Conservation (phyloP, 176 grass and related monocot species). For the Zoysia japonica region DNA sequence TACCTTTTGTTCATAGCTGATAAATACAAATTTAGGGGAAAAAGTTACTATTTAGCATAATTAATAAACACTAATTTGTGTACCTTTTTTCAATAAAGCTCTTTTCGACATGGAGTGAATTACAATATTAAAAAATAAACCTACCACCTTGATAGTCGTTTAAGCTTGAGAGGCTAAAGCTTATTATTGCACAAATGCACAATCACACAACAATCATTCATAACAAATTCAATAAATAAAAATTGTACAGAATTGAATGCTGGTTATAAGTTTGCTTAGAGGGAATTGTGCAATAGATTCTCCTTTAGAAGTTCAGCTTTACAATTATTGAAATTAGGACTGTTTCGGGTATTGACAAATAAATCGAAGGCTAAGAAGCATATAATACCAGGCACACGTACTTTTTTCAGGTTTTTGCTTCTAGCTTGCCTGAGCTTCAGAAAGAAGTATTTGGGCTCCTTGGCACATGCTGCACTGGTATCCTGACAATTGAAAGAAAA, state of each 20-base stretch:
- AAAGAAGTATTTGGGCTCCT: constrained; percentile 67
- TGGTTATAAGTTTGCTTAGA: constrained; percentile 67
- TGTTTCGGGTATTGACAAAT: constrained; percentile 11
- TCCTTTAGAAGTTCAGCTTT: constrained; percentile 94
- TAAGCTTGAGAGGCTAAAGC: constrained; percentile 63
- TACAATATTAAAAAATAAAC: constrained; percentile 18
- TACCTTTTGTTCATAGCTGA: too few species aligned
- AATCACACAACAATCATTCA: constrained; percentile 24
- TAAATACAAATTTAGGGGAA: too few species aligned
- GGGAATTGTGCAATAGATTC: constrained; percentile 86
- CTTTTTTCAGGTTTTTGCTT: constrained; percentile 75
- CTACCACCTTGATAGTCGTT: not conserved
- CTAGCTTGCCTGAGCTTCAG: constrained; percentile 77
- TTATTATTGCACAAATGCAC: constrained; percentile 30
- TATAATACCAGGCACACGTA: constrained; percentile 41
- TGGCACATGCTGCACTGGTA: constrained; percentile 41
- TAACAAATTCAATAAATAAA: constrained; percentile 15
- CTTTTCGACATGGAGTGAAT: not conserved
- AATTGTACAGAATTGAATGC: constrained; percentile 11
- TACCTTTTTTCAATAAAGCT: too few species aligned
- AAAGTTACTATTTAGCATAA: too few species aligned
- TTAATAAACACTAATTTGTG: too few species aligned
- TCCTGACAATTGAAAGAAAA: constrained; percentile 43
- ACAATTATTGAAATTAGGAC: constrained; percentile 48
- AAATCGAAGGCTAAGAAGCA: not conserved